Evolutionary conservation across 2,329 filamentous ascomycete species (phyloP), one percentile per base, ranked within the genome.

Genomic region (Aspergillus costaricaensis): DNA sequence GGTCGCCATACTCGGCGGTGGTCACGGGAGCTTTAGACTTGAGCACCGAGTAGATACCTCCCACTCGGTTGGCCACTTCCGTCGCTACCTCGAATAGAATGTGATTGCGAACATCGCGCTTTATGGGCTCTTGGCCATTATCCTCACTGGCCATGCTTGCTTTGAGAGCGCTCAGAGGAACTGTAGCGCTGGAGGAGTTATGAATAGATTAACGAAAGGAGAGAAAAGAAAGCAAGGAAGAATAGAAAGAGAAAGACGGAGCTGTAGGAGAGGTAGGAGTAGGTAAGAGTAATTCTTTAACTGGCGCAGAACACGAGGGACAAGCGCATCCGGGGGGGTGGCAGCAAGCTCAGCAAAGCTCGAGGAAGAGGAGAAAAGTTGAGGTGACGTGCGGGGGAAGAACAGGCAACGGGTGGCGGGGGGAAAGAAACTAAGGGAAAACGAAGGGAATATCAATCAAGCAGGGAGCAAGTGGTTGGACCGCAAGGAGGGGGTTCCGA

Each of bases 21-120:
- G 95, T 98, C 63, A 98, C 95, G 54, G 95, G 94, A 39, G 95
- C 94, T 80, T 99, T 99, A 63, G 95, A 99, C 80, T 99, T 99
- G 80, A 99, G 88, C 67, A 99, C 95, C 15, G 94, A 98, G 83
- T 99, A 99, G 80, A 99, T 99, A 71, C 95, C 95, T 74, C 95
- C 95, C 63, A 99, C 95, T 85, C 95, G 88, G 83, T 98, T 96
- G 64, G 95, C 95, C 70, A 98, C 95, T 77, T 99, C 95, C 21
- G 95, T 98, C 62, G 95, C 92, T 72, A 98, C 84, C 81, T 99
- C 95, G 75, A 99, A 99, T 69, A 99, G 90, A 73, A 96, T 84
- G 80, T 98, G 95, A 79, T 96, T 95, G 81, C 91, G 92, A 72
- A 98, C 91, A 80, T 98, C 93, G 72, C 87, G 75, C 71, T 74